These are phyloP conservation scores for Hypoxylon fragiforme DNA, from an alignment of 495 filamentous ascomycete genomes.

Conservation along the genomic window DNA sequence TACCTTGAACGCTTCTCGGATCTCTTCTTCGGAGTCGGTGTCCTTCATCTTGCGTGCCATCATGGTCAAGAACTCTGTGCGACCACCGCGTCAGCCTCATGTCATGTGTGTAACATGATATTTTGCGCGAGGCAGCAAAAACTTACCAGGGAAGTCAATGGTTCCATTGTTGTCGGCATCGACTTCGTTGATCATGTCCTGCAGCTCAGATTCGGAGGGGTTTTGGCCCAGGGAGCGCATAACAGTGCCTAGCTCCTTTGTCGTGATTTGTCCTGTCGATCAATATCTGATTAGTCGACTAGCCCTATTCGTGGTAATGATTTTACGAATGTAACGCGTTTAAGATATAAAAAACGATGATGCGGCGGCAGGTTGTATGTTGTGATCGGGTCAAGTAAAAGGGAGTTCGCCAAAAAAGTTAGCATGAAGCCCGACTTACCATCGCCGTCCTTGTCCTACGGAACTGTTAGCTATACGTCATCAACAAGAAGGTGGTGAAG, in stretches of 20 bases:
- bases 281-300: constrained; percentile 16
- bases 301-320: background rate
- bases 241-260: constrained; percentile 97
- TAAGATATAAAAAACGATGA: no score
- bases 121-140: constrained; percentile 16
- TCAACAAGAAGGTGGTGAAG: constrained; percentile 8
- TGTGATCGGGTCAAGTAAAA: constrained; percentile 6
- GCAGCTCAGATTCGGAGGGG: constrained; percentile 96
- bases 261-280: constrained; percentile 90
- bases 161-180: constrained; percentile 99
- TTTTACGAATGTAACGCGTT: no score
- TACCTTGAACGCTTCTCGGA: constrained; percentile 75
- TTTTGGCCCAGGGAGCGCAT: constrained; percentile 99
- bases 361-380: no score
- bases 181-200: constrained; percentile 99
- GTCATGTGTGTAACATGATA: background rate
- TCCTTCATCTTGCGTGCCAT: constrained; percentile 99
- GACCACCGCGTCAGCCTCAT: constrained; percentile 36
- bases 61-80: constrained; percentile 95
- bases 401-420: background rate
- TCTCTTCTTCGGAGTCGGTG: constrained; percentile 98
- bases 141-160: constrained; percentile 95
- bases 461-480: constrained; percentile 32
- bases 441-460: constrained; percentile 99
- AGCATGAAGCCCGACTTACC: constrained; percentile 66